Base-by-base conservation (phyloP, 306 rosid species). In the Pterocarpus santalinus region DNA sequence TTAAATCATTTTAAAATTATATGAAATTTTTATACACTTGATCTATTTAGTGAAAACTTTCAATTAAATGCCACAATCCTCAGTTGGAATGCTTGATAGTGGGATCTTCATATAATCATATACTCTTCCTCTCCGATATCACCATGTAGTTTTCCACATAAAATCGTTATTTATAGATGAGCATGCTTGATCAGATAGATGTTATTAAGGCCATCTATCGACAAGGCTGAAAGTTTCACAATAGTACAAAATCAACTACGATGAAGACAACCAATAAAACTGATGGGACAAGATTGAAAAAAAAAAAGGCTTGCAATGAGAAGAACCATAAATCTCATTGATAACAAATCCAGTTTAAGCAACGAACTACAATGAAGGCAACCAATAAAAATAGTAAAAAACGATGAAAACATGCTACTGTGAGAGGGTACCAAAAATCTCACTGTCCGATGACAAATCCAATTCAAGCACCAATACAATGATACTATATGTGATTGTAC, bases 401-500 rank as follows among this genome's bases (percentile, higher is more conserved):
- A 69, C 60, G 1, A 80, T 32, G 63, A 73, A 43, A 83, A 51
- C 39, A 71, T 16, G 46, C 67, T 55, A 35, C 22, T 12, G 46
- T 15, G 13, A 63, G 35, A 30, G 47, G 63, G 15, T 22, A 46
- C 15, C 52, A 43, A 7, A 80, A 75, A 69, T 81, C 68, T 67
- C 64, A 80, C 49, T 69, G 61, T 71, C 79, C 75, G 49, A 46
- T 49, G 69, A 84, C 72, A 62, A 77, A 77, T 74, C 68, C 81
- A 83, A 72, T 28, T 82, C 58, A 68, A 83, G 79, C 83, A 76
- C 80, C 30, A 15, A 72, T 68, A 71, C 72, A 70, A 57, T 81
- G 76, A 63, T 75, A 55, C 82, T 33, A 43, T 34, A 16, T 51
- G 80, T 64, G 62, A 78, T 83, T 80, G 73, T 84, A 84, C 72